Evolutionary conservation across 306 rosid genomes (phyloP).

Genomic region (Castanopsis chinensis): DNA sequence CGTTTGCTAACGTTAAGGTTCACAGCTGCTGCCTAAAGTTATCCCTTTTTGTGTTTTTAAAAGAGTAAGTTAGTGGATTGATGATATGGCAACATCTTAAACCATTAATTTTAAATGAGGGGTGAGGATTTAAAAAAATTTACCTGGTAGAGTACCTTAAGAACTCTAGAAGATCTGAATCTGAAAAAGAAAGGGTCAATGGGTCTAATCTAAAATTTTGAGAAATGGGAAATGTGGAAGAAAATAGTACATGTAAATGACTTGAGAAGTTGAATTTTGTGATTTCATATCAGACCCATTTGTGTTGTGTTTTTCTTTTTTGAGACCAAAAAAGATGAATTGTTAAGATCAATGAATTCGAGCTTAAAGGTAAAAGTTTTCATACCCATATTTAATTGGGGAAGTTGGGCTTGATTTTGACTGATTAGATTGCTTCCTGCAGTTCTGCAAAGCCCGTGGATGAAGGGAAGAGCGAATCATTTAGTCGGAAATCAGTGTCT

Average conservation of each 20-base stretch:
- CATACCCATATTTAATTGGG: neutral
- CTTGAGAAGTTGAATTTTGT: neutral
- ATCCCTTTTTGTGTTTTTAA: no score
- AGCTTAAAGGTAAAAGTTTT: neutral
- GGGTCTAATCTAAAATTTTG: neutral
- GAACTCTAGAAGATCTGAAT: no score
- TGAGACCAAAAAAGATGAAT: neutral
- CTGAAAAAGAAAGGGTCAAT: neutral
- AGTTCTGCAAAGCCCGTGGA: constrained; percentile 42
- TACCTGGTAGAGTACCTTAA: no score
- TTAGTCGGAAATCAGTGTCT: constrained; percentile 68
- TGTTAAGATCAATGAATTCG: neutral
- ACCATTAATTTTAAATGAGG: no score
- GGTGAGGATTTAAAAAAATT: no score
- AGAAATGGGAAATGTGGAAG: neutral
- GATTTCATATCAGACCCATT: neutral
- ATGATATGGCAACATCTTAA: no score
- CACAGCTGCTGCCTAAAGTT: no score
- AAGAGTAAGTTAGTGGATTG: no score
- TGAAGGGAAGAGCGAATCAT: constrained; percentile 47
- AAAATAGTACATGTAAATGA: neutral
- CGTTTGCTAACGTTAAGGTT: no score
- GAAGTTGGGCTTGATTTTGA: constrained; percentile 7
- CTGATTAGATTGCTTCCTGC: constrained; percentile 33
- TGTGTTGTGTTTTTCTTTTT: neutral